These are phyloP conservation scores for Avicennia marina DNA, from an alignment of 257 asterid genomes.

Conservation along the genomic window DNA sequence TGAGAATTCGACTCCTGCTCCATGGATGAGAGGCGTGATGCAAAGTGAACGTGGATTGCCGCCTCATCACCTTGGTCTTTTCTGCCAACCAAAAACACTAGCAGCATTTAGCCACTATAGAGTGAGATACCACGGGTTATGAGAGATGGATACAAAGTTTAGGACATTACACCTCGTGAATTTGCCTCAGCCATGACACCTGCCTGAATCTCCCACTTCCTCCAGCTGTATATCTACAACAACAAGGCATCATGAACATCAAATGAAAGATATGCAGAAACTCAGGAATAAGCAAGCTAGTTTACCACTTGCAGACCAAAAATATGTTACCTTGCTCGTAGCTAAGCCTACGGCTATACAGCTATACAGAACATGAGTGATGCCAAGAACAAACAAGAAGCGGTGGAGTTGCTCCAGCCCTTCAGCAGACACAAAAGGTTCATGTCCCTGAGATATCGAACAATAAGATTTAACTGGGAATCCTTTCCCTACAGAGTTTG, in stretches of 20 bases:
- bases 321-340: constrained; percentile 67
- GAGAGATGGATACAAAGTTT: neutral
- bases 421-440: constrained; percentile 83
- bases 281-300: neutral
- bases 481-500: neutral
- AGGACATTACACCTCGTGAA: constrained; percentile 62
- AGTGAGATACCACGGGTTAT: neutral
- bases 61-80: constrained; percentile 70
- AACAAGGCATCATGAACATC: neutral
- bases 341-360: constrained; percentile 70
- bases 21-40: constrained; percentile 98
- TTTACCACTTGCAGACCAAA: no score
- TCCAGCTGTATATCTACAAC: constrained; percentile 90
- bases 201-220: constrained; percentile 84
- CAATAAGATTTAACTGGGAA: neutral
- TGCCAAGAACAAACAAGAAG: constrained; percentile 83
- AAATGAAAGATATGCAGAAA: neutral
- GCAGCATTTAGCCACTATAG: neutral
- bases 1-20: constrained; percentile 71
- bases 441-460: constrained; percentile 54
- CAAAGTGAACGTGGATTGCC: constrained; percentile 75
- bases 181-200: constrained; percentile 40
- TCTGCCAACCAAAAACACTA: constrained; percentile 22
- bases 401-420: constrained; percentile 89
- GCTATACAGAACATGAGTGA: constrained; percentile 76